Base-by-base conservation (phyloP, 1,139 yeast genomes). In the Suhomyces choctaworum region DNA sequence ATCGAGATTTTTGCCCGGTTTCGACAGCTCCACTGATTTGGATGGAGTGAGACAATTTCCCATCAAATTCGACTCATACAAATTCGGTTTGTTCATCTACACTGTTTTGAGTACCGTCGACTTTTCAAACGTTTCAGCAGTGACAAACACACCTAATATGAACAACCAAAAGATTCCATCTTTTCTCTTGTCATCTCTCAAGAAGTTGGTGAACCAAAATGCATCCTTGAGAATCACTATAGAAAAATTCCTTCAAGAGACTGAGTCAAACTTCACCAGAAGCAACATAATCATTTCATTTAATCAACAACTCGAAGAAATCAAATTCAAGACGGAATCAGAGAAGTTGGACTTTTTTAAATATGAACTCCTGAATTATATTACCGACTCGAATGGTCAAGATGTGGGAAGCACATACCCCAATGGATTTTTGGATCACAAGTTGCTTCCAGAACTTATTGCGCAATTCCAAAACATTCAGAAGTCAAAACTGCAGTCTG, bases 361-460 rank as follows among this genome's bases (percentile, higher is more conserved):
- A 39, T 66, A 43, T 52, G 75, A 47, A 46, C 76, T 52, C 58
- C 66, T 53, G 29, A 51, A 31, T 44, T 64, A 52, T 40, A 45
- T 62, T 19, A 46, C 44, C 21, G 39, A 39, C 10, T 31, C 22
- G 5, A 33, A 30, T 16, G 40, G 47, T 21, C 36, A 46, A 20
- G 51, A 50, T 7, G 35, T 32, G 4, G 43, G 34, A 6, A 56
- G 20, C 53, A 60, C 19, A 33, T 68, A 64, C 37, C 87, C 94
- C 1, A 71, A 75, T 0, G 85, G 83, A 1, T 79, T 79, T 42
- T 62, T 84, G 34, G 81, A 80, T 34, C 62, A 73, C 42, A 76
- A 76, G 45, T 62, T 87, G n/a, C 57, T 88, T 22, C 95, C 95
- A 0, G 87, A 82, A 48, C 58, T 86, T 19, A 64, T 74, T 9